phyloP scores from a whole-genome alignment of 2,329 filamentous ascomycete genomes.

The Moelleriella libera region DNA sequence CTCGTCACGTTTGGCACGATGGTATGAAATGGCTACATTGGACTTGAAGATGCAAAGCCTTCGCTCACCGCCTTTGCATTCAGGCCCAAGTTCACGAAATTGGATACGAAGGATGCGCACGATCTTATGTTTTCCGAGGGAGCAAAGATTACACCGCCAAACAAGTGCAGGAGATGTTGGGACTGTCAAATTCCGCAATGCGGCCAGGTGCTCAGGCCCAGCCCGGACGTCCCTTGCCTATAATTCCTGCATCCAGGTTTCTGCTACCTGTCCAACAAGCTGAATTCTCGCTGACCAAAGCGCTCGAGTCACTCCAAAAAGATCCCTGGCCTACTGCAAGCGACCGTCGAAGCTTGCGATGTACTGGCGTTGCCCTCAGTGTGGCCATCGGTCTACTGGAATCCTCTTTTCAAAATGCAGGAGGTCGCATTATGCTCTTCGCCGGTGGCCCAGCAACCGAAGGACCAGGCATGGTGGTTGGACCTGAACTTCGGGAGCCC shows the following conservation, averaged over 20 bases:
- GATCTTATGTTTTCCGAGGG: slow-evolving; percentile 95
- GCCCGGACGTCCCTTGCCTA: slow-evolving; percentile 60
- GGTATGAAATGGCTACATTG: slow-evolving; percentile 32
- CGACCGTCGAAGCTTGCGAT: slow-evolving; percentile 79
- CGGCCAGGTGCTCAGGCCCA: slow-evolving; percentile 64
- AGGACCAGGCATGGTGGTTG: slow-evolving; percentile 92
- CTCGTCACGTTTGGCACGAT: slow-evolving; percentile 87
- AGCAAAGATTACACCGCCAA: slow-evolving; percentile 98
- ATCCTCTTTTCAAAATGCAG: slow-evolving; percentile 88
- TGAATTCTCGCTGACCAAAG: slow-evolving; percentile 94
- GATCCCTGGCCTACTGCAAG: slow-evolving; percentile 96
- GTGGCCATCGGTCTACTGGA: slow-evolving; percentile 88
- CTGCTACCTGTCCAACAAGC: slow-evolving; percentile 88
- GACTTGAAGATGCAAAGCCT: background rate
- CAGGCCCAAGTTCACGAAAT: slow-evolving; percentile 86
- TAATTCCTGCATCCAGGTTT: slow-evolving; percentile 78
- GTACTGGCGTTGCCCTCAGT: slow-evolving; percentile 90
- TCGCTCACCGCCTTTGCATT: background rate
- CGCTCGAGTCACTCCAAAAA: slow-evolving; percentile 86
- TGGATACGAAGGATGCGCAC: slow-evolving; percentile 93
- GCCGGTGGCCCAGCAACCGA: slow-evolving; percentile 90
- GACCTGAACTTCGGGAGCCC: slow-evolving; percentile 85
- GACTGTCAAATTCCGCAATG: slow-evolving; percentile 56
- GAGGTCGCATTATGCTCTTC: slow-evolving; percentile 93
- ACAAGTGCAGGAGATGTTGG: slow-evolving; percentile 99